These are phyloP conservation scores for Polygonum maritimum DNA, from an alignment of 148 eudicot genomes.

Conservation along the genomic window DNA sequence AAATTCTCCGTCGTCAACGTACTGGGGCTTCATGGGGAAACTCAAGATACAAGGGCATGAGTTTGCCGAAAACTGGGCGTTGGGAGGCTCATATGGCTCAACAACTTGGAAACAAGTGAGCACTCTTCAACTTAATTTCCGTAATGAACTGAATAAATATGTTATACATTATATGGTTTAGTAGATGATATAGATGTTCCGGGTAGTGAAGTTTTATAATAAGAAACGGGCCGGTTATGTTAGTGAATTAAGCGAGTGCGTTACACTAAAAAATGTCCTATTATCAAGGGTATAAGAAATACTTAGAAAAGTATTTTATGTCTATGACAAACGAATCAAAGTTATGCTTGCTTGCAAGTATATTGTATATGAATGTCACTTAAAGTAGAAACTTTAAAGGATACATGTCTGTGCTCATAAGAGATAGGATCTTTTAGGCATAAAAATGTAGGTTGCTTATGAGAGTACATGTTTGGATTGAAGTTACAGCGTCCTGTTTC, in stretches of 20 bases:
- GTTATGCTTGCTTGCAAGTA: not conserved
- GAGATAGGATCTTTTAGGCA: not conserved
- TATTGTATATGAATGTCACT: not conserved
- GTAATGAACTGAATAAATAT: not conserved
- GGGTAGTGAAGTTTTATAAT: not conserved
- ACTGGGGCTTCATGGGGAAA: constrained; percentile 11
- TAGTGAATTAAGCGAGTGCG: not conserved
- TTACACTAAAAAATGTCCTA: not conserved
- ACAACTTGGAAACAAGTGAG: constrained; percentile 7
- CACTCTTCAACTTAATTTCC: not conserved
- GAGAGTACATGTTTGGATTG: not conserved
- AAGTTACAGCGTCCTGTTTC: not conserved
- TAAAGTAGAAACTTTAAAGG: constrained; percentile 3
- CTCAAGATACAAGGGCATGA: constrained; percentile 5
- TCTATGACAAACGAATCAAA: not conserved
- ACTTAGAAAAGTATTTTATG: not conserved
- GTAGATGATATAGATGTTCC: not conserved
- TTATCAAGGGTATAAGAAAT: not conserved
- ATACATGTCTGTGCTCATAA: not conserved
- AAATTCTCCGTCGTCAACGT: constrained; percentile 10
- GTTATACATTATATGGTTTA: not conserved
- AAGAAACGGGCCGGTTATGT: not conserved
- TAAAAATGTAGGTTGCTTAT: not conserved
- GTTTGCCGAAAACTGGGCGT: not conserved
- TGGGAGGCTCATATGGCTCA: constrained; percentile 5